Percentiles rank a stretch among this genome's conserved stretches.
These are phyloP conservation scores for Schwanniomyces pseudopolymorphus DNA, from an alignment of 805 yeast species.

Conservation along the genomic window DNA sequence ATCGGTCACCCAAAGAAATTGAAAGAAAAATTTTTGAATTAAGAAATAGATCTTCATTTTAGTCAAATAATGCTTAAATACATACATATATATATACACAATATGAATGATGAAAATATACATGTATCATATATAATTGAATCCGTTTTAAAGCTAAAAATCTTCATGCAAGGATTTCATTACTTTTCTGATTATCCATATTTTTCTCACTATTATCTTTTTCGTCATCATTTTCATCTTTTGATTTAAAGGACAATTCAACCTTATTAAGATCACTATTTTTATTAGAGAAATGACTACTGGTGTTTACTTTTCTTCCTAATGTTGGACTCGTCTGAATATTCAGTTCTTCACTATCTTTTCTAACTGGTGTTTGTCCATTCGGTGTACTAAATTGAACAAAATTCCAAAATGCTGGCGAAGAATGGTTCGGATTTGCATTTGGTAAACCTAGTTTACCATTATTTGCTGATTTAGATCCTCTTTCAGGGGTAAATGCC, in stretches of 20 bases:
- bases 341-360: conserved; percentile 38
- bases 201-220: background rate
- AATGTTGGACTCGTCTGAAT: conserved; percentile 42
- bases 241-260: conserved; percentile 9
- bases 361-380: conserved; percentile 42
- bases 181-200: background rate
- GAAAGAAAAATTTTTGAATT: conserved; percentile 53
- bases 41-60: conserved; percentile 43
- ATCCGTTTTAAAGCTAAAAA: background rate
- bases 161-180: background rate
- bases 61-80: conserved; percentile 4
- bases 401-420: conserved; percentile 94
- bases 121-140: background rate
- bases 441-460: conserved; percentile 22
- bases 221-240: background rate
- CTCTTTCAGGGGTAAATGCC: conserved; percentile 46
- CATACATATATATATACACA: background rate
- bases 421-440: conserved; percentile 50
- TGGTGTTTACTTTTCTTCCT: conserved; percentile 22
- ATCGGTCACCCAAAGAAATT: conserved; percentile 48
- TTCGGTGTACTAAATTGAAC: conserved; percentile 66
- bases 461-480: conserved; percentile 26
- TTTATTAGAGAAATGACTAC: conserved; percentile 8
- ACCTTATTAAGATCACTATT: conserved; percentile 12
- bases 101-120: background rate